Evolutionary conservation across 139 green algal genomes (phyloP).

Genomic region (Monoraphidium neglectum): DNA sequence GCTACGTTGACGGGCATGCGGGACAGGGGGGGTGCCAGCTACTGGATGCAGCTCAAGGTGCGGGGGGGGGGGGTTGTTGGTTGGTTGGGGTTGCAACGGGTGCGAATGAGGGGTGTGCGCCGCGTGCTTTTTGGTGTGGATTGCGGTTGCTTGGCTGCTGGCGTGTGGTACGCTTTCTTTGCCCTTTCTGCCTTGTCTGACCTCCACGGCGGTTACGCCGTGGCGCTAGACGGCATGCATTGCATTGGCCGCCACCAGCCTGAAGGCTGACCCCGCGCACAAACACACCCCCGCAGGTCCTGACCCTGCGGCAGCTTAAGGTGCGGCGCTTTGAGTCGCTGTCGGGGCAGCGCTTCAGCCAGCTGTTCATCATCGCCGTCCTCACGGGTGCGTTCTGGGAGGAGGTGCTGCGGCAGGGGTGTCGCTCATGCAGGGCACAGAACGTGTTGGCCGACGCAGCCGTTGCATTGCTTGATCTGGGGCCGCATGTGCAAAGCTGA

Average conservation of each 20-base stretch:
- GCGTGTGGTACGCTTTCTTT: no score
- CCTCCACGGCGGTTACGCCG: no score
- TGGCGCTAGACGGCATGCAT: no score
- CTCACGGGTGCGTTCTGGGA: conserved; percentile 13
- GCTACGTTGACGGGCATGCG: conserved; percentile 11
- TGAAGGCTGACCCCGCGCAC: background rate
- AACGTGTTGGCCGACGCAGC: background rate
- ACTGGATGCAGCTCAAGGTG: conserved; percentile 44
- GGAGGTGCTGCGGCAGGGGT: background rate
- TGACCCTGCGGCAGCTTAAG: conserved; percentile 27
- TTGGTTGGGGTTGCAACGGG: background rate
- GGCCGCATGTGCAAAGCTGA: no score
- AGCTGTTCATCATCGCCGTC: conserved; percentile 17
- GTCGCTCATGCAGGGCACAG: background rate
- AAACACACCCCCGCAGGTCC: background rate
- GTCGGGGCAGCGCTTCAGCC: conserved; percentile 40
- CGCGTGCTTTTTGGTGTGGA: no score
- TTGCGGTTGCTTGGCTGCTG: no score
- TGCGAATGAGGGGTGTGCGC: background rate
- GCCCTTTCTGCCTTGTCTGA: no score
- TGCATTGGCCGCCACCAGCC: background rate
- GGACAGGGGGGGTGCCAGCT: conserved; percentile 26
- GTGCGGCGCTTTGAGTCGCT: conserved; percentile 71
- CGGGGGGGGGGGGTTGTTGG: background rate
- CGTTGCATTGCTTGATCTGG: no score